Evolutionary conservation across 2,329 filamentous ascomycete species (phyloP).

Genomic region (Fusarium sp.): DNA sequence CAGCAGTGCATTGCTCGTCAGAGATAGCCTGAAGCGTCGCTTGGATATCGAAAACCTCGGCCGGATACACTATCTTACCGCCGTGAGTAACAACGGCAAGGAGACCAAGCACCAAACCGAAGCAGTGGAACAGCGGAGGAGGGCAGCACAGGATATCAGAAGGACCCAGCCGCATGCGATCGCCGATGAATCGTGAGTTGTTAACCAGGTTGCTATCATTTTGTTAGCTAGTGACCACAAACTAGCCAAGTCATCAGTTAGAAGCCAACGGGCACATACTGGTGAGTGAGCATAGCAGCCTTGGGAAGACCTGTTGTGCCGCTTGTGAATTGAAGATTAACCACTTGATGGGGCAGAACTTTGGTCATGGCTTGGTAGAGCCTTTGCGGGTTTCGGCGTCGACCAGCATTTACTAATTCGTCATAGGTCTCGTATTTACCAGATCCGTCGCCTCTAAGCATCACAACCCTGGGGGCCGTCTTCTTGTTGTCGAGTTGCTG

Average conservation of each 20-base stretch:
- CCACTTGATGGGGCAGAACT: slow-evolving; percentile 75
- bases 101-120: slow-evolving; percentile 82
- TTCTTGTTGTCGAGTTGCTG: slow-evolving; percentile 62
- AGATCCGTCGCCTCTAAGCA: slow-evolving; percentile 67
- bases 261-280: slow-evolving; percentile 59
- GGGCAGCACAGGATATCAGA: slow-evolving; percentile 82
- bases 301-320: slow-evolving; percentile 82
- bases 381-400: slow-evolving; percentile 61
- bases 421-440: slow-evolving; percentile 71
- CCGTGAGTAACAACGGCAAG: slow-evolving; percentile 81
- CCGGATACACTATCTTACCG: slow-evolving; percentile 80
- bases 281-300: slow-evolving; percentile 80
- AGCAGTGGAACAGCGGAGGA: slow-evolving; percentile 88
- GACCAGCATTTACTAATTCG: slow-evolving; percentile 67
- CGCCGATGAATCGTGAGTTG: slow-evolving; percentile 78
- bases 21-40: slow-evolving; percentile 76
- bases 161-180: slow-evolving; percentile 77
- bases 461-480: slow-evolving; percentile 66
- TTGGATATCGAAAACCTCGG: slow-evolving; percentile 77
- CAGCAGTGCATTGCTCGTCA: slow-evolving; percentile 76
- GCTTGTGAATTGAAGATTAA: slow-evolving; percentile 81
- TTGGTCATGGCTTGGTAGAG: slow-evolving; percentile 67
- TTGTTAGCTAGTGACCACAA: slow-evolving; percentile 16
- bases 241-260: not conserved
- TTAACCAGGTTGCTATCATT: slow-evolving; percentile 68